Evolutionary conservation across 208 protist genomes (phyloP).

Genomic region (Histomonas meleagridis): DNA sequence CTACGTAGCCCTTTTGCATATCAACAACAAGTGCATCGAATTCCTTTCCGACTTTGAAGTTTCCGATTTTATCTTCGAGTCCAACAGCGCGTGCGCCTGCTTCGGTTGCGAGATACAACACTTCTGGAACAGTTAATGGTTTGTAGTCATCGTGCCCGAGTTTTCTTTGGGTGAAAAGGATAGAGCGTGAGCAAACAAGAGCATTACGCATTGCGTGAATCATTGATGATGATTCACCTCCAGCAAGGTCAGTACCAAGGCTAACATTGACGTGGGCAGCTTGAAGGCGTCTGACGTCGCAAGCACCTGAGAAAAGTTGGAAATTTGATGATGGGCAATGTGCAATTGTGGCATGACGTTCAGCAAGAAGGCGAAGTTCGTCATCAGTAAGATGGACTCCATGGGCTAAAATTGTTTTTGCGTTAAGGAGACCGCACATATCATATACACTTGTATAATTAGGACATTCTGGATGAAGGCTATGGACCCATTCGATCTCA

Average conservation of each 20-base stretch:
- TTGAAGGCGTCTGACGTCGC: not conserved
- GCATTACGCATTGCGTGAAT: conserved; percentile 65
- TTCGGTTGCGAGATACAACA: conserved; percentile 67
- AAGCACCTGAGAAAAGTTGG: conserved; percentile 62
- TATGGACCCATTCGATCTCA: conserved; percentile 53
- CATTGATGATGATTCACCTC: conserved; percentile 66
- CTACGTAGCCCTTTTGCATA: not conserved
- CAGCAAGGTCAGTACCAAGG: conserved; percentile 76
- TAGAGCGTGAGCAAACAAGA: conserved; percentile 54
- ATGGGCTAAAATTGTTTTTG: conserved; percentile 68
- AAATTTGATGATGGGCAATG: conserved; percentile 79
- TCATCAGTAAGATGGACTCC: conserved; percentile 63
- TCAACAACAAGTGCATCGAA: conserved; percentile 61
- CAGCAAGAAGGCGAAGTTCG: conserved; percentile 63
- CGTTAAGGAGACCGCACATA: conserved; percentile 62
- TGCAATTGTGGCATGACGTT: conserved; percentile 59
- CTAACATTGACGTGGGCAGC: conserved; percentile 62
- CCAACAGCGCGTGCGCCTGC: conserved; percentile 66
- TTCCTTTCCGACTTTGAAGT: conserved; percentile 63
- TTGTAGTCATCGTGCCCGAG: not conserved
- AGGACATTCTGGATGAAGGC: conserved; percentile 41
- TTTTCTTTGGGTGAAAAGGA: not conserved
- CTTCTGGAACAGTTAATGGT: conserved; percentile 19
- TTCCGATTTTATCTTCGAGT: conserved; percentile 63
- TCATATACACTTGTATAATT: conserved; percentile 68